Base-by-base conservation (phyloP, 2,329 filamentous ascomycete species). In the Trichothecium sympodiale region DNA sequence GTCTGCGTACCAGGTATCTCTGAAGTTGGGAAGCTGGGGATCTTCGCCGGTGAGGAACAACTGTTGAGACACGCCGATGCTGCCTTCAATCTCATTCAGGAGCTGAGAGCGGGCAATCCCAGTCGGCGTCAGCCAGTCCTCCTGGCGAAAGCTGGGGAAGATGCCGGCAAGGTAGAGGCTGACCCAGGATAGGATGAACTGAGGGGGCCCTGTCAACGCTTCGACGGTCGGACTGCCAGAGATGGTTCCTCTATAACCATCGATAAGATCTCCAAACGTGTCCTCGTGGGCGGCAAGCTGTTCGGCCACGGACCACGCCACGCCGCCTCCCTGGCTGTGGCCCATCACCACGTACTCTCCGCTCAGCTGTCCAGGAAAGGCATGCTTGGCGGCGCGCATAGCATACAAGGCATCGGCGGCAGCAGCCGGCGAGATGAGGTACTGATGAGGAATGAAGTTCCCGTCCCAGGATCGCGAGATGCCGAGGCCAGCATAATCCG, bases 401-500 rank as follows among this genome's bases (percentile, higher is more conserved):
- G 63, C 55, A 37, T 65, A 59, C 0, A 62, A 46, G 0, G 64
- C 37, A 41, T 71, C 68, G 28, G 58, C 57, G 0, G 62, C 66
- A 12, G 55, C 49, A 1, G 57, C 48, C 1, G 56, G 50, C 3
- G 43, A 41, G 3, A 52, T 52, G 12, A 62, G 50, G 36, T 61
- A 71, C 30, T 60, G 55, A 41, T 66, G 61, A 2, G 50, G 47
- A 34, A 67, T 60, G 1, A 38, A 18, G 10, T 45, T 52, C 9
- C 57, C 58, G 34, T 56, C 47, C 44, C 56, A 52, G 2, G 46
- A 47, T n/a, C 40, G 46, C 6, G 41, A 41, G 3, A 68, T 42
- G 3, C 65, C 64, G 4, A 68, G 52, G 0, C 63, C 63, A 1
- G 61, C 57, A 47, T 60, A 67, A 39, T 66, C 64, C 3, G 61